Evolutionary conservation across 2,329 filamentous ascomycete species (phyloP).

Genomic region (Phyllosticta citriasiana): DNA sequence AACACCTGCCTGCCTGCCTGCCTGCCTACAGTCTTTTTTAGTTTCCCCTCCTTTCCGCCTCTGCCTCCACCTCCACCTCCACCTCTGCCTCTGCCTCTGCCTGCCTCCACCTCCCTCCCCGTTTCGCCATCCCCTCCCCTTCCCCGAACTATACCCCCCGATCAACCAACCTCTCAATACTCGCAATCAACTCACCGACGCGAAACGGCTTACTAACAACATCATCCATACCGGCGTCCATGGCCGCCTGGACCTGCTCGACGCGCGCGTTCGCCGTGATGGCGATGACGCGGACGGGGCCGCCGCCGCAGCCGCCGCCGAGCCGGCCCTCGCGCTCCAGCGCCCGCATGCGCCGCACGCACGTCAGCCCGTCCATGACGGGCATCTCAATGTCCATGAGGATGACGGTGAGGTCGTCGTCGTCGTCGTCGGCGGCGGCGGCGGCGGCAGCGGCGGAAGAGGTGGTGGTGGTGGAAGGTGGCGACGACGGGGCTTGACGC

Average conservation of each 20-base stretch:
- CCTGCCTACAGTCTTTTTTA: too few relatives aligned
- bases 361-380: slow-evolving; percentile 29
- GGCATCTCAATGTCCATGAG: slow-evolving; percentile 32
- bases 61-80: too few relatives aligned
- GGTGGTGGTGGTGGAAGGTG: too few relatives aligned
- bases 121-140: neutral
- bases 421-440: neutral
- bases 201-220: slow-evolving; percentile 69
- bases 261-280: slow-evolving; percentile 29
- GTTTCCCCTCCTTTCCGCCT: too few relatives aligned
- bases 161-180: slow-evolving; percentile 13
- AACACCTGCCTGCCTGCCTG: neutral
- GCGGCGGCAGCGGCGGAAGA: neutral
- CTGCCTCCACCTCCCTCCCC: neutral
- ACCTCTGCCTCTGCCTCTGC: too few relatives aligned
- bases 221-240: slow-evolving; percentile 43
- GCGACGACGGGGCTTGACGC: neutral
- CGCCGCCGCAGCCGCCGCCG: neutral
- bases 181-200: slow-evolving; percentile 18
- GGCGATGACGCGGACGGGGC: slow-evolving; percentile 24
- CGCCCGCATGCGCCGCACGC: slow-evolving; percentile 22
- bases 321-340: slow-evolving; percentile 20
- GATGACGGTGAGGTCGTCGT: slow-evolving; percentile 20
- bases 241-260: slow-evolving; percentile 26
- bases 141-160: neutral